Percentiles rank a stretch among this genome's conserved stretches.
These are phyloP conservation scores for Elsinoe ampelina DNA, from an alignment of 2,329 filamentous ascomycete genomes.

Conservation along the genomic window DNA sequence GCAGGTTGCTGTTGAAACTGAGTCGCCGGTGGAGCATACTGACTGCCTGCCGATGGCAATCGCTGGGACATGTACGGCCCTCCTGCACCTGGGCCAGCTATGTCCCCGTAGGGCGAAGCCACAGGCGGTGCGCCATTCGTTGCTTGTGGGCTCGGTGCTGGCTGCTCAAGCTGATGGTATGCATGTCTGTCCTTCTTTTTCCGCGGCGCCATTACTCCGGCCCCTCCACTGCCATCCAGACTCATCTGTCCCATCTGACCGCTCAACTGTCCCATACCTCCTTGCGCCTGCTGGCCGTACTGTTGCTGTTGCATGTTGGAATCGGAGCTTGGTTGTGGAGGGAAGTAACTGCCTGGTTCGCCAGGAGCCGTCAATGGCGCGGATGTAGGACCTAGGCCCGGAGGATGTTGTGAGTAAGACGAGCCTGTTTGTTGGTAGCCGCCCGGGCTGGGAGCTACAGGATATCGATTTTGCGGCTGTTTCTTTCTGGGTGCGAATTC, in stretches of 20 bases:
- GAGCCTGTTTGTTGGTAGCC: constrained; percentile 37
- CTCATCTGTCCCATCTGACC: constrained; percentile 72
- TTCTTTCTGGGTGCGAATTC: constrained; percentile 10
- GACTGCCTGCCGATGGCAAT: constrained; percentile 15
- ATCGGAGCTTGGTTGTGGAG: constrained; percentile 25
- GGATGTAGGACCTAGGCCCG: constrained; percentile 26
- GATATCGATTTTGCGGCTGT: constrained; percentile 26
- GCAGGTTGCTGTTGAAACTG: constrained; percentile 25
- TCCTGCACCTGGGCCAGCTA: constrained; percentile 11
- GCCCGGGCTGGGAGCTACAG: constrained; percentile 35
- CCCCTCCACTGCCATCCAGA: constrained; percentile 43
- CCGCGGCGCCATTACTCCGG: constrained; percentile 44
- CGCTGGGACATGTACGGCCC: constrained; percentile 33
- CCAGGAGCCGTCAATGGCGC: constrained; percentile 17
- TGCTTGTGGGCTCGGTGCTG: constrained; percentile 55
- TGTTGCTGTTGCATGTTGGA: constrained; percentile 18
- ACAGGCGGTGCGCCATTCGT: constrained; percentile 59
- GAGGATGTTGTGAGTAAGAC: constrained; percentile 14
- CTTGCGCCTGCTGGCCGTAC: constrained; percentile 20
- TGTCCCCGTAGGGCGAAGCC: constrained; percentile 40
- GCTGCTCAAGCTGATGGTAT: constrained; percentile 74
- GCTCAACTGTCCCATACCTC: constrained; percentile 40
- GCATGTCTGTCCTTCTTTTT: constrained; percentile 96
- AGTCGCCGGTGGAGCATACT: constrained; percentile 10
- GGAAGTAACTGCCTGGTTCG: constrained; percentile 33